Base-by-base conservation (phyloP, 768 basidiomycete genomes). In the Phlegmacium glaucopus region DNA sequence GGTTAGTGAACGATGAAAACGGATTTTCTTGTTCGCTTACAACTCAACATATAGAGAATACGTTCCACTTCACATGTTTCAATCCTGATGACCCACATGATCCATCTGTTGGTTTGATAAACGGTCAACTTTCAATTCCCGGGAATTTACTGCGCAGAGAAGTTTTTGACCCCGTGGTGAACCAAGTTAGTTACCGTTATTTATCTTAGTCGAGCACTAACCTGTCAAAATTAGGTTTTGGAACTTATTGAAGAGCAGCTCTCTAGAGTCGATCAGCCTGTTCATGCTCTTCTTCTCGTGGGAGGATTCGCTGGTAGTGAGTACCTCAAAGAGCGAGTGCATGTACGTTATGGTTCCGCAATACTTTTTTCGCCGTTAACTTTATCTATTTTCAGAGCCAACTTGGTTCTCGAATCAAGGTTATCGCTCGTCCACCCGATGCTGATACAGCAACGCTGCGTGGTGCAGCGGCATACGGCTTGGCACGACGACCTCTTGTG, bases 21-120 rank as follows among this genome's bases (percentile, higher is more conserved):
- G n/a, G 12, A 28, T 12, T 41, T 22, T 32, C 45, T 42, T 26
- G 32, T 39, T 10, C 18, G 29, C 16, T 52, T 22, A 56, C 26
- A 36, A 36, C 39, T 26, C 13, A 41, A 56, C 22, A 52, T 50
- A 12, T 55, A 92, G 90, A 84, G 25, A 84, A 80, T 47, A 85
- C 83, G 72, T 93, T 93, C 69, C 82, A 89, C 61, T 94, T 93
- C 65, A 92, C 83, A 27, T 92, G 89, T 64, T 94, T 94, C 74
- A 93, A 93, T 53, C 82, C 85, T 12, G 83, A 89, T 54, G 89
- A 91, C 60, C 82, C 85, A 7, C 78, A 90, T 57, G 91, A 94
- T 63, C 77, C 85, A 1, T 72, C 77, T 18, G 87, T 92, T 17
- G 91, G 91, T 1, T 69, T 93, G 44, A 70, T 87, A 50, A 86